These are phyloP conservation scores for Fistulina hepatica DNA, from an alignment of 1,284 basidiomycete genomes.

Conservation along the genomic window DNA sequence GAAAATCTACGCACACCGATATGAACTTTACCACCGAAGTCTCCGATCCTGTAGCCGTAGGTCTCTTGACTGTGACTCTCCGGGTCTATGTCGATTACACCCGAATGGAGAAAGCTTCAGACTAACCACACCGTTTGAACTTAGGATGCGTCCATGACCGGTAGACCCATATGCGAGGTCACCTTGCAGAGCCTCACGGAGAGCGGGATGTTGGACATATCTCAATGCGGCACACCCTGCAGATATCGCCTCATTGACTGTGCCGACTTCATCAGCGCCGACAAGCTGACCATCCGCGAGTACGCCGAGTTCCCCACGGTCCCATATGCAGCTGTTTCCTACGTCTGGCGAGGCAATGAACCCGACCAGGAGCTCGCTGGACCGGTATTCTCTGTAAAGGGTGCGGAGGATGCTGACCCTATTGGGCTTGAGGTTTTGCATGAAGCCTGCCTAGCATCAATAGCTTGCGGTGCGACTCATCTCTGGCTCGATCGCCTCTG, in stretches of 20 bases:
- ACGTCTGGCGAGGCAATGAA: slow-evolving; percentile 12
- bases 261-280: slow-evolving; percentile 1
- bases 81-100: no score
- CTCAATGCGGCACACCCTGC: slow-evolving; percentile 6
- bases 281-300: slow-evolving; percentile 6
- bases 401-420: slow-evolving; percentile 14
- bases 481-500: slow-evolving; percentile 12
- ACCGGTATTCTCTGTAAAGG: slow-evolving; percentile 10
- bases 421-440: slow-evolving; percentile 13
- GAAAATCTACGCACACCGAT: no score
- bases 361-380: slow-evolving; percentile 1
- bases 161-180: no score
- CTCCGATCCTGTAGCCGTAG: no score
- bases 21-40: no score
- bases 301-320: slow-evolving; percentile 4
- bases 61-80: no score
- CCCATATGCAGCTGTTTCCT: slow-evolving; percentile 11
- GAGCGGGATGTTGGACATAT: slow-evolving; percentile 5
- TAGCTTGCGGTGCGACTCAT: slow-evolving; percentile 1
- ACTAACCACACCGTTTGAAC: no score
- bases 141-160: no score
- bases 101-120: no score
- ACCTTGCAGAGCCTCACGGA: no score
- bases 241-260: slow-evolving; percentile 9
- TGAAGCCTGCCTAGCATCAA: slow-evolving; percentile 7